Conservation (phyloP, 2,329 filamentous ascomycete species). For the Epicoccum nigrum region DNA sequence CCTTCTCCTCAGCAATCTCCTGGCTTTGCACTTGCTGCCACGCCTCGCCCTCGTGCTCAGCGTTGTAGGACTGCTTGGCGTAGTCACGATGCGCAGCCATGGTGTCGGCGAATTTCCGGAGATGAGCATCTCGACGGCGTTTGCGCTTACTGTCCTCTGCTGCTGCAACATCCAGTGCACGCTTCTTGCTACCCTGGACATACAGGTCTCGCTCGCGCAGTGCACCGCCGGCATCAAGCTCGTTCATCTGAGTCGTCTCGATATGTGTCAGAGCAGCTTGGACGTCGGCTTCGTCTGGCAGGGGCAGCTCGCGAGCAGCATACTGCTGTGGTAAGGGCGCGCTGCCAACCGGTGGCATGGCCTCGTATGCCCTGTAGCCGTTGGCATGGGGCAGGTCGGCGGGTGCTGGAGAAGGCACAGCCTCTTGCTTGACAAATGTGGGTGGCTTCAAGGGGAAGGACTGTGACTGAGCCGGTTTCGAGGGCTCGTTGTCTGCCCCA, state of each 20-base stretch:
- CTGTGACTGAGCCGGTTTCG: constrained; percentile 49
- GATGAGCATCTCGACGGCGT: constrained; percentile 62
- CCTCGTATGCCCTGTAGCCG: constrained; percentile 31
- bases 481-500: constrained; percentile 74
- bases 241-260: constrained; percentile 62
- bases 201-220: constrained; percentile 61
- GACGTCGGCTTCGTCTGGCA: constrained; percentile 67
- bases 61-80: constrained; percentile 77
- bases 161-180: constrained; percentile 68
- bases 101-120: constrained; percentile 62
- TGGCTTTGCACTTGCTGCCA: constrained; percentile 86
- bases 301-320: constrained; percentile 37
- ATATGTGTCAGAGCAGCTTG: constrained; percentile 67
- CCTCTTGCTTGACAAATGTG: constrained; percentile 45
- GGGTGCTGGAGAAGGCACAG: constrained; percentile 37
- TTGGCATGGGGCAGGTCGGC: constrained; percentile 31
- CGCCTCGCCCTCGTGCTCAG: constrained; percentile 78
- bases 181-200: constrained; percentile 65
- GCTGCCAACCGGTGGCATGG: constrained; percentile 29
- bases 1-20: constrained; percentile 92
- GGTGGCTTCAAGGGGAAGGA: constrained; percentile 35
- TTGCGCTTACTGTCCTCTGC: constrained; percentile 70
- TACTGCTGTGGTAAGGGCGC: constrained; percentile 22
- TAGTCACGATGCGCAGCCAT: constrained; percentile 71
- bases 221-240: constrained; percentile 61